Evolutionary conservation across 345 rosid genomes (phyloP).

Genomic region (Linum tenue): DNA sequence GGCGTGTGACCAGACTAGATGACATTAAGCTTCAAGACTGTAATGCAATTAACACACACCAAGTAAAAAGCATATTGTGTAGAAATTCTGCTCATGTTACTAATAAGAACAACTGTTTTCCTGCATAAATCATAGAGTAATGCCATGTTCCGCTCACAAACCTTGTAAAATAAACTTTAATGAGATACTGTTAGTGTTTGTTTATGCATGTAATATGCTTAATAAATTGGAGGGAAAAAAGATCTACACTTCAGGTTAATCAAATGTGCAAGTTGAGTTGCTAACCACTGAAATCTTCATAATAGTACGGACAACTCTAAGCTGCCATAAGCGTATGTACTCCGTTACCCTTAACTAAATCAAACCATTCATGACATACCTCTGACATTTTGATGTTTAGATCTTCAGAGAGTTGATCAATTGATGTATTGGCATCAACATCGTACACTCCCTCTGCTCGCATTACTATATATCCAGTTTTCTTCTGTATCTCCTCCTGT

Average conservation of each 20-base stretch:
- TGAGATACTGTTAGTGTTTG: too few relatives aligned
- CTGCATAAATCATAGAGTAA: too few relatives aligned
- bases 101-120: too few relatives aligned
- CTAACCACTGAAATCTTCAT: neutral
- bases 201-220: neutral
- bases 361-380: constrained; percentile 34
- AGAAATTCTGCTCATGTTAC: too few relatives aligned
- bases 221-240: too few relatives aligned
- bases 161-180: too few relatives aligned
- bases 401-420: constrained; percentile 92
- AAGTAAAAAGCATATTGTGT: too few relatives aligned
- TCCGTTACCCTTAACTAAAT: neutral
- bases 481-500: constrained; percentile 98
- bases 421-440: constrained; percentile 95
- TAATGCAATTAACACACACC: too few relatives aligned
- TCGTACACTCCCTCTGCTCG: constrained; percentile 89
- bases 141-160: too few relatives aligned
- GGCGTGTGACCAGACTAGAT: too few relatives aligned
- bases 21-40: too few relatives aligned
- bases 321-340: neutral
- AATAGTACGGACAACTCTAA: neutral
- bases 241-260: neutral
- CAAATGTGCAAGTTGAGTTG: neutral
- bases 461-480: constrained; percentile 95
- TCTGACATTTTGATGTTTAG: constrained; percentile 91